Evolutionary conservation across 129 eudicot genomes (phyloP).

Genomic region (Flaveria robusta): DNA sequence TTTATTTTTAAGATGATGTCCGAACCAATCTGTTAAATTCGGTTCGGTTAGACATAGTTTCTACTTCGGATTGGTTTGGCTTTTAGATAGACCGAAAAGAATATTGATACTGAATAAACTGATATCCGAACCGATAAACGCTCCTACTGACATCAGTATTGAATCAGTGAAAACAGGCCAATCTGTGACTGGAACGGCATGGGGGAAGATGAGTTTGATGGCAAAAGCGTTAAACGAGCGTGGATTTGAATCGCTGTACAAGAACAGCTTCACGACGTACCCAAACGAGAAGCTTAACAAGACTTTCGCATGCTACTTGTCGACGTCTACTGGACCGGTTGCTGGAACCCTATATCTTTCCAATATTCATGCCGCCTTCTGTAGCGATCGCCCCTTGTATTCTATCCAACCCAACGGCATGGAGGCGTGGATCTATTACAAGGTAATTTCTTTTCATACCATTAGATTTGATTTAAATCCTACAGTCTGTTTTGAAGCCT

Average conservation of each 20-base stretch:
- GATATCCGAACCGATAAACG: too few relatives aligned
- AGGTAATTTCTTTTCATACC: slow-evolving; percentile 38
- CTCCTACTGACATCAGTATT: not conserved
- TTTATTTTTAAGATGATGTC: too few relatives aligned
- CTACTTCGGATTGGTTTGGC: too few relatives aligned
- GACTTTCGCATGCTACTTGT: slow-evolving; percentile 79
- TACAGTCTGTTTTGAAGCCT: too few relatives aligned
- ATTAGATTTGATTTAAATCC: too few relatives aligned
- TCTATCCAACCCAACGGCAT: slow-evolving; percentile 71
- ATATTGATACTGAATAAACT: too few relatives aligned
- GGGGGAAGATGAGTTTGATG: slow-evolving; percentile 72
- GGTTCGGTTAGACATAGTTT: too few relatives aligned
- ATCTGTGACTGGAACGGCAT: slow-evolving; percentile 78
- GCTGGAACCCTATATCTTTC: slow-evolving; percentile 89
- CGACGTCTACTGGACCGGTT: slow-evolving; percentile 82
- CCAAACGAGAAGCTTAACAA: slow-evolving; percentile 67
- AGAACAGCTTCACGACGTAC: slow-evolving; percentile 57
- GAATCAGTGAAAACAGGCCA: slow-evolving; percentile 67
- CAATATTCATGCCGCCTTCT: slow-evolving; percentile 62
- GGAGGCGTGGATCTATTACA: slow-evolving; percentile 77
- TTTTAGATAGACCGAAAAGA: too few relatives aligned
- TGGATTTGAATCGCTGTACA: slow-evolving; percentile 70
- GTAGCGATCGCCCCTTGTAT: slow-evolving; percentile 83
- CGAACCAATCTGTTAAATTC: too few relatives aligned
- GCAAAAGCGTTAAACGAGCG: slow-evolving; percentile 74